These are phyloP conservation scores for Tricholoma sp. DNA, from an alignment of 768 basidiomycete genomes.

Conservation along the genomic window DNA sequence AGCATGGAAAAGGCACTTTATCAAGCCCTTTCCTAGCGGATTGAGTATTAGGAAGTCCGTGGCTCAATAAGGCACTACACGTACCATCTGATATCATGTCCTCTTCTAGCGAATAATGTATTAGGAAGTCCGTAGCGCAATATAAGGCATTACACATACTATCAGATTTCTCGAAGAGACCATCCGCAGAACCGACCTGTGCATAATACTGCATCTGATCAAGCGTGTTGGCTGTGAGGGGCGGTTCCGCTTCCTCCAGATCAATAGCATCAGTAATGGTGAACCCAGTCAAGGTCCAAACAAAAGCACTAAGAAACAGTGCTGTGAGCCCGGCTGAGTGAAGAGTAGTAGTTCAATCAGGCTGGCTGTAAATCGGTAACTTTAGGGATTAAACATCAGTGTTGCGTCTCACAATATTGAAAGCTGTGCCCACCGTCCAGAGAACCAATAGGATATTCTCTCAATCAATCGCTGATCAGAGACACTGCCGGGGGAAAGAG, in stretches of 20 bases:
- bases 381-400: conserved; percentile 2
- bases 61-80: background rate
- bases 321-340: conserved; percentile 7
- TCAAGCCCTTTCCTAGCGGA: conserved; percentile 1
- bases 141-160: no score
- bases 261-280: conserved; percentile 7
- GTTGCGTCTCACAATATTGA: background rate
- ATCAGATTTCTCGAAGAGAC: background rate
- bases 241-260: background rate
- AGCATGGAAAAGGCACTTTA: conserved; percentile 7
- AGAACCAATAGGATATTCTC: conserved; percentile 14
- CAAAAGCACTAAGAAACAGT: conserved; percentile 1
- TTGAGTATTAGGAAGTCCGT: background rate
- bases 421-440: background rate
- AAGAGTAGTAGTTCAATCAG: conserved; percentile 15
- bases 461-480: conserved; percentile 12
- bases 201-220: no score
- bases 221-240: background rate
- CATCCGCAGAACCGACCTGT: no score
- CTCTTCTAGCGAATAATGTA: no score
- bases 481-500: background rate
- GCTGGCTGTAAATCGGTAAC: conserved; percentile 12
- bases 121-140: no score
- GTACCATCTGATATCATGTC: no score
- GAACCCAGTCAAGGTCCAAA: background rate